Base-by-base conservation (phyloP, 495 filamentous ascomycete genomes). In the Aspergillus nidulans region DNA sequence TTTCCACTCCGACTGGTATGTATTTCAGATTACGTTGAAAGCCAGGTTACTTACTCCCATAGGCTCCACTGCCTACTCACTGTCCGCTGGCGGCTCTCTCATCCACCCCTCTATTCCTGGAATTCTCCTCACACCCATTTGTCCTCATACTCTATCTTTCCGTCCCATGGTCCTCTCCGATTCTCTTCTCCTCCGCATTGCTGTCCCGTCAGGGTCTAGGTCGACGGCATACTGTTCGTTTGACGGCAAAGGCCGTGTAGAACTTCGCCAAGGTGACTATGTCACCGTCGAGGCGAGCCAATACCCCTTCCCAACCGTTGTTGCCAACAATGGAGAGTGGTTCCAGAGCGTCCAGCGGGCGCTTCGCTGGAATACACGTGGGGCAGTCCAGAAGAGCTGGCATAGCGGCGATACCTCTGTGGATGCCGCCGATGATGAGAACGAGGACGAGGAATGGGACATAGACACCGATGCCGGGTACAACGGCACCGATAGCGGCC, bases 151-250 rank as follows among this genome's bases (percentile, higher is more conserved):
- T 0, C 79, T 98, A 18, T 95, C 90, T 32, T 97, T 98, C 83
- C 84, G 94, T 9, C 94, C 94, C 26, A 96, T 98, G 89, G 87
- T 98, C n/a, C 84, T 98, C n/a, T 92, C 89, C 30, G 94, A 98
- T 69, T 92, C 86, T 32, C 85, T 96, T 70, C 83, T 92, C 21
- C 81, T 98, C 41, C 90, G 90, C 46, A 86, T 97, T 53, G 87
- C 87, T 20, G 85, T 98, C 20, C 94, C 94, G 0, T 79, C 81
- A 42, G 79, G 85, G 60, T 92, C 89, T 30, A 89, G 94, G 16
- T 91, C 90, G 5, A 95, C 89, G 0, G 92, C 92, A 0, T 97
- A 95, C 78, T 95, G 91, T 63, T 89, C 89, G 34, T 98, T 98
- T 62, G 94, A 98, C 68, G 94, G 94, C 68, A 96, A 96, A 67